These are phyloP conservation scores for Bothriochloa decipiens DNA, from an alignment of 176 grass and related monocot species.

Conservation along the genomic window DNA sequence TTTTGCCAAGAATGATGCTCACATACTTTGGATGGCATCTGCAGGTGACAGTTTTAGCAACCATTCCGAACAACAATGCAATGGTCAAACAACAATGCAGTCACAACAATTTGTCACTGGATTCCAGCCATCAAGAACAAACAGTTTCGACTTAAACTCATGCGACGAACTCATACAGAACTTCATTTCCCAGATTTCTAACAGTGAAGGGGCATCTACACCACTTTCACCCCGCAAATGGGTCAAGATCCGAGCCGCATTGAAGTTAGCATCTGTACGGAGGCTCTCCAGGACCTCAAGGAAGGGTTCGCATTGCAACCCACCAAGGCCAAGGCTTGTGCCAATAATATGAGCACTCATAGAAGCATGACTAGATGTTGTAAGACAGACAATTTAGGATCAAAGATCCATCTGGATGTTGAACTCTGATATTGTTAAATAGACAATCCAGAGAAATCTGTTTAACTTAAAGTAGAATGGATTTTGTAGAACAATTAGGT, in stretches of 20 bases:
- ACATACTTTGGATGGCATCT: conserved; percentile 23
- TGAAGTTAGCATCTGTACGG: conserved; percentile 49
- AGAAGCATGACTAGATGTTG: not conserved
- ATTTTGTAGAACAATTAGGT: conserved; percentile 12
- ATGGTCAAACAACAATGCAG: conserved; percentile 13
- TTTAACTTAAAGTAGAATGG: conserved; percentile 24
- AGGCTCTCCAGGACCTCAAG: conserved; percentile 41
- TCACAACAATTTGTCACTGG: conserved; percentile 14
- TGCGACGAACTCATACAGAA: conserved; percentile 38
- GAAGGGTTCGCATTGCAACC: conserved; percentile 3
- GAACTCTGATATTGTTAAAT: conserved; percentile 9
- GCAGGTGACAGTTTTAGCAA: conserved; percentile 47
- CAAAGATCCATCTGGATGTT: conserved; percentile 33
- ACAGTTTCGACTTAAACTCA: conserved; percentile 52
- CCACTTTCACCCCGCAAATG: conserved; percentile 58
- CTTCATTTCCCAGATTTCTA: conserved; percentile 37
- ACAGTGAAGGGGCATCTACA: conserved; percentile 11
- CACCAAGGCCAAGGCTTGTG: conserved; percentile 47
- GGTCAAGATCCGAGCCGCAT: conserved; percentile 50
- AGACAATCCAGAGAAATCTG: conserved; percentile 3
- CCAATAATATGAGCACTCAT: conserved; percentile 38
- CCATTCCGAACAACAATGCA: conserved; percentile 1
- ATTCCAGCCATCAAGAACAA: conserved; percentile 46
- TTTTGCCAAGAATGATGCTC: conserved; percentile 24
- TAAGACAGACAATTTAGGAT: conserved; percentile 13